Conservation (phyloP, 129 eudicot genomes). For the Erigeron canadensis region DNA sequence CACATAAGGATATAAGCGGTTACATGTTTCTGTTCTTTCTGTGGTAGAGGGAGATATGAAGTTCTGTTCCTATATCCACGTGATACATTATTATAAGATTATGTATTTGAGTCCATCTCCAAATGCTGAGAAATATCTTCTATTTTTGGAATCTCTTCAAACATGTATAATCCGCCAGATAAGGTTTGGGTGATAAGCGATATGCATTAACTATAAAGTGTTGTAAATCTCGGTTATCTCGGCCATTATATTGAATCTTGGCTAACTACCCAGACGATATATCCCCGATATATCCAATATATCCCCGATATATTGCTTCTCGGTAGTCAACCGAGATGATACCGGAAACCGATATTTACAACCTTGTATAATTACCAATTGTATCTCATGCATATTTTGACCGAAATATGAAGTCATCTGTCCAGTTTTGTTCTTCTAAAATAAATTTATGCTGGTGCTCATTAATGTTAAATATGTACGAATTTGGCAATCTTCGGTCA, state of each 20-base stretch:
- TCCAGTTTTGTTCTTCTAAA: neutral
- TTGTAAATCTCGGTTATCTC: no score
- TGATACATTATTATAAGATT: neutral
- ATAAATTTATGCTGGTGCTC: neutral
- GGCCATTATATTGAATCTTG: no score
- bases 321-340: no score
- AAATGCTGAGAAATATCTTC: neutral
- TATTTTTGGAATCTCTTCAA: conserved; percentile 1
- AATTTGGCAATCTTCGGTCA: neutral
- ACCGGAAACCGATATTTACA: no score
- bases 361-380: no score
- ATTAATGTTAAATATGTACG: conserved; percentile 1
- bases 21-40: conserved; percentile 1
- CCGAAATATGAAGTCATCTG: neutral
- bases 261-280: no score
- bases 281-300: no score
- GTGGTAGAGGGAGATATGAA: conserved; percentile 1
- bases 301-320: no score
- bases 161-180: neutral
- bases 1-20: conserved; percentile 5
- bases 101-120: neutral
- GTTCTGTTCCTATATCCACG: neutral
- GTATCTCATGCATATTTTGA: neutral
- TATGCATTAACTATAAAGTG: neutral
- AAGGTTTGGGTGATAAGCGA: conserved; percentile 1